Conservation (phyloP, 2,329 filamentous ascomycete genomes). For the Daldinia sp. region DNA sequence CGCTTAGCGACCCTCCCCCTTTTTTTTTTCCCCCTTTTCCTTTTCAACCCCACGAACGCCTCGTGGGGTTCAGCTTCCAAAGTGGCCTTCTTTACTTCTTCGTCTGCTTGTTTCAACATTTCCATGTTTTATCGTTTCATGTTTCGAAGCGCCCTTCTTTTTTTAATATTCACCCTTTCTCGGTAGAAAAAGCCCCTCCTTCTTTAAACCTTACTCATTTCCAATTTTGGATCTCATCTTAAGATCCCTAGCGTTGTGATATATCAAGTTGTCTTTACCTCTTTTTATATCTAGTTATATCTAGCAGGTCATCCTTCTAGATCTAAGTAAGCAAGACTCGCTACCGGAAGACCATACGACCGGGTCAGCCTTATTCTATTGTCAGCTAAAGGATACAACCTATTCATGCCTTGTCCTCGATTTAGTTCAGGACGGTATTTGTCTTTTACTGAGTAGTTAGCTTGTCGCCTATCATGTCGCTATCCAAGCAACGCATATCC, state of each 20-base stretch:
- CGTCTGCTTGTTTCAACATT: slow-evolving; percentile 27
- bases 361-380: slow-evolving; percentile 27
- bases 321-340: slow-evolving; percentile 17
- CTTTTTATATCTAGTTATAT: slow-evolving; percentile 11
- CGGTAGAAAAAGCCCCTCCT: slow-evolving; percentile 22
- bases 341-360: slow-evolving; percentile 26
- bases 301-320: slow-evolving; percentile 24
- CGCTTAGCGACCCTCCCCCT: slow-evolving; percentile 5
- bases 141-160: slow-evolving; percentile 46
- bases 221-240: slow-evolving; percentile 44
- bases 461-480: slow-evolving; percentile 47
- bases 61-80: slow-evolving; percentile 28
- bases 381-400: slow-evolving; percentile 7
- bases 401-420: slow-evolving; percentile 1
- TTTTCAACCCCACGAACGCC: slow-evolving; percentile 36
- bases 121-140: slow-evolving; percentile 42
- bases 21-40: slow-evolving; percentile 3
- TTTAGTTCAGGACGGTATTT: background rate
- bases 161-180: slow-evolving; percentile 38
- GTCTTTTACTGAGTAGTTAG: background rate
- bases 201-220: slow-evolving; percentile 26
- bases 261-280: slow-evolving; percentile 31
- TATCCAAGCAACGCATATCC: slow-evolving; percentile 69
- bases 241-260: slow-evolving; percentile 38
- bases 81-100: slow-evolving; percentile 9